phyloP scores from a whole-genome alignment of 1,284 basidiomycete genomes.

The Inonotus hispidus region DNA sequence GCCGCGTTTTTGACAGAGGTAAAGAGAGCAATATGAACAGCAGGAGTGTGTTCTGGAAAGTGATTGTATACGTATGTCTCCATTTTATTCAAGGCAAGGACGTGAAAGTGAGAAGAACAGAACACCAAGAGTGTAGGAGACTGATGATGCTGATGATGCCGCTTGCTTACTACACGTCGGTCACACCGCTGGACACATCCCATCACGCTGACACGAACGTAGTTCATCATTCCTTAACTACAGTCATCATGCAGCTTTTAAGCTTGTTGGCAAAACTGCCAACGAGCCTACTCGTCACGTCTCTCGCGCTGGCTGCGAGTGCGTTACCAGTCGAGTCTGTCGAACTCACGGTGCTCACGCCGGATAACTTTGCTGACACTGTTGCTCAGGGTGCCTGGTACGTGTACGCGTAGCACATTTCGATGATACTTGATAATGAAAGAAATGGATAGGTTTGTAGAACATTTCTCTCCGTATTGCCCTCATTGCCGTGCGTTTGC shows the following conservation, averaged over 20 bases:
- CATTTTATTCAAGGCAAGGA: slow-evolving; percentile 32
- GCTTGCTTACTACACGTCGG: slow-evolving; percentile 3
- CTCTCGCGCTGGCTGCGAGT: slow-evolving; percentile 31
- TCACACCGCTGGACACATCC: background rate
- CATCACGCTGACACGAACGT: background rate
- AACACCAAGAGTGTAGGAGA: background rate
- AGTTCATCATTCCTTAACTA: background rate
- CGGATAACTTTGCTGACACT: slow-evolving; percentile 57
- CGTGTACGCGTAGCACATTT: slow-evolving; percentile 21
- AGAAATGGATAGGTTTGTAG: slow-evolving; percentile 47
- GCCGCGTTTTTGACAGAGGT: slow-evolving; percentile 59
- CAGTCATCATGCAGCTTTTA: background rate
- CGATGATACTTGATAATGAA: background rate
- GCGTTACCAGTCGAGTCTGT: slow-evolving; percentile 36
- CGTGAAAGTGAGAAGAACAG: background rate
- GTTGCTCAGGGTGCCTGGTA: slow-evolving; percentile 66
- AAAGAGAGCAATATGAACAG: slow-evolving; percentile 65
- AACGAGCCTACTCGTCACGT: slow-evolving; percentile 28
- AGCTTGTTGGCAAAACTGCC: slow-evolving; percentile 7
- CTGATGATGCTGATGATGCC: background rate
- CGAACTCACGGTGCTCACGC: slow-evolving; percentile 42
- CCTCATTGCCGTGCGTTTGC: slow-evolving; percentile 72
- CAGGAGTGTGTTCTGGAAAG: slow-evolving; percentile 37
- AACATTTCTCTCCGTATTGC: slow-evolving; percentile 78
- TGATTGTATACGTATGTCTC: slow-evolving; percentile 51